These are phyloP conservation scores for Coemansia sp. DNA, from an alignment of 192 early-diverging fungal species.

Conservation along the genomic window DNA sequence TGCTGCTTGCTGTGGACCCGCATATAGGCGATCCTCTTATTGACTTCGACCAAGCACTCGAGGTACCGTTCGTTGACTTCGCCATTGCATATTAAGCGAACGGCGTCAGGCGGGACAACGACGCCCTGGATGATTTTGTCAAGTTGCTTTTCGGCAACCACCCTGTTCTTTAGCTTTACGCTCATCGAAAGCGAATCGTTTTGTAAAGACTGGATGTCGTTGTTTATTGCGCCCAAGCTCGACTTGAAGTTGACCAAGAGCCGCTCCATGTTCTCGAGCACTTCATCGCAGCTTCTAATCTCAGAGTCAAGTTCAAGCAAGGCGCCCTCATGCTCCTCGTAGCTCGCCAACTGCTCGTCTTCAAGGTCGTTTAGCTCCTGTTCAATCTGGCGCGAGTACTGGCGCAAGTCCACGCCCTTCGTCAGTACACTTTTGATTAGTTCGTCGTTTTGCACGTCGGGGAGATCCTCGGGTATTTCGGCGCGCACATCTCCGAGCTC, in stretches of 20 bases:
- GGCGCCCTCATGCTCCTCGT: conserved; percentile 38
- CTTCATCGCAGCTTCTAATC: conserved; percentile 67
- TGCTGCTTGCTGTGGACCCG: conserved; percentile 70
- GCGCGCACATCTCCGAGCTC: conserved; percentile 7
- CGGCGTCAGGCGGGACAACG: conserved; percentile 71
- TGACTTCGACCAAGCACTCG: conserved; percentile 77
- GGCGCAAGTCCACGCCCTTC: conserved; percentile 80
- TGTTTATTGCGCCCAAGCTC: conserved; percentile 83
- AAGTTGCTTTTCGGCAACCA: conserved; percentile 74
- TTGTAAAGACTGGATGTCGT: conserved; percentile 86
- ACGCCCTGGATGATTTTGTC: conserved; percentile 79
- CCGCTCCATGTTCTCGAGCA: conserved; percentile 83
- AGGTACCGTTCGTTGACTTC: conserved; percentile 93
- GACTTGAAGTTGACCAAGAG: conserved; percentile 82
- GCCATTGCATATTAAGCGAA: conserved; percentile 85
- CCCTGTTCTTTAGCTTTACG: conserved; percentile 80
- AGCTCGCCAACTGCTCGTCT: conserved; percentile 59
- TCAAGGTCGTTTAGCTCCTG: conserved; percentile 70
- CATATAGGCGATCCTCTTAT: conserved; percentile 84
- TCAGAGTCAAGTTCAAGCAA: conserved; percentile 46
- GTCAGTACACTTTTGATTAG: conserved; percentile 78
- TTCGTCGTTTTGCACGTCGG: conserved; percentile 79
- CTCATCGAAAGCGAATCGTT: conserved; percentile 78
- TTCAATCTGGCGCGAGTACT: conserved; percentile 79
- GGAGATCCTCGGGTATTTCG: conserved; percentile 11